Evolutionary conservation across 805 yeast genomes (phyloP).

Genomic region (Nakazawaea wyomingensis): DNA sequence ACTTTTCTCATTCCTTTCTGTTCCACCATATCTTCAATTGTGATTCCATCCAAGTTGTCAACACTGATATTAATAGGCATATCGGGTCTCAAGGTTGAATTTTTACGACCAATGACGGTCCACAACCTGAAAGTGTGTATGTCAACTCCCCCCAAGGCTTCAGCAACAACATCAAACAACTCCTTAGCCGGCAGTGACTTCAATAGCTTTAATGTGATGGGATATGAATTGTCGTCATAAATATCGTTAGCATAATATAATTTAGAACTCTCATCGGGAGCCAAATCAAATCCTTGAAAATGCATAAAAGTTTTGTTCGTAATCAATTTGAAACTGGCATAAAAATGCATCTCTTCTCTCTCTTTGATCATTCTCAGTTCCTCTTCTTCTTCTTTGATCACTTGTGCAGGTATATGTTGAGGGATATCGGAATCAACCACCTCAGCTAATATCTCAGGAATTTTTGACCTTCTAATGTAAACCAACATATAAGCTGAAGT

Average conservation of each 20-base stretch:
- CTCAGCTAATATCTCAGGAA: conserved; percentile 54
- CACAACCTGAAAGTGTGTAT: conserved; percentile 48
- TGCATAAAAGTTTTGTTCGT: conserved; percentile 48
- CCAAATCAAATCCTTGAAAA: conserved; percentile 72
- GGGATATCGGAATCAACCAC: conserved; percentile 58
- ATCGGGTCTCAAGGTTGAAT: conserved; percentile 65
- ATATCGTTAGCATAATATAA: conserved; percentile 45
- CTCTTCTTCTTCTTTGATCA: conserved; percentile 58
- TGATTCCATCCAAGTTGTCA: conserved; percentile 26
- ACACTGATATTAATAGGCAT: conserved; percentile 28
- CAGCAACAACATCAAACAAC: conserved; percentile 45
- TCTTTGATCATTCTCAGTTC: conserved; percentile 49
- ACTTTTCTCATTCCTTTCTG: conserved; percentile 41
- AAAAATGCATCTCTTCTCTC: conserved; percentile 66
- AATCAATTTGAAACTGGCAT: conserved; percentile 52
- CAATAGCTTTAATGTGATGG: conserved; percentile 45
- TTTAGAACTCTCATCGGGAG: conserved; percentile 48
- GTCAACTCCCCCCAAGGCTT: conserved; percentile 32
- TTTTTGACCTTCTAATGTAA: conserved; percentile 64
- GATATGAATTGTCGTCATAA: conserved; percentile 41
- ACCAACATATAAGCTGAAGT: conserved; percentile 98
- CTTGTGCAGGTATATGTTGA: conserved; percentile 56
- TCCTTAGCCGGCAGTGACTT: conserved; percentile 51
- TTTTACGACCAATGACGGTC: conserved; percentile 61
- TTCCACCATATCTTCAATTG: conserved; percentile 49